phyloP scores from a whole-genome alignment of 2,329 filamentous ascomycete species.

The Exophiala spinifera region DNA sequence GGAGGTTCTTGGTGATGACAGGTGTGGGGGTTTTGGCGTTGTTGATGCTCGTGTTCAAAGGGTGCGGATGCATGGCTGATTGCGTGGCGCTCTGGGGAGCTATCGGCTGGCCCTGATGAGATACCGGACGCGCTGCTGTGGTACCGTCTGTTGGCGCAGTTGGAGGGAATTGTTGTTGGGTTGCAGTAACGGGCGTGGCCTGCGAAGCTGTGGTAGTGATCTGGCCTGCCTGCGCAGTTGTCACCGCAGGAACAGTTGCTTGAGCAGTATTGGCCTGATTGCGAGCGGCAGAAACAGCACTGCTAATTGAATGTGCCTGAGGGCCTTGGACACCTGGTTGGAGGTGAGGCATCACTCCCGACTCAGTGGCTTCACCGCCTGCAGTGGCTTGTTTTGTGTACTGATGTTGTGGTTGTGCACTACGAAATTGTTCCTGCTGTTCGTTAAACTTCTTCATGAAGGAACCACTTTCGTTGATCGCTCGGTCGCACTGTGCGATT shows the following conservation, averaged over 20 bases:
- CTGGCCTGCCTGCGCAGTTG: constrained; percentile 27
- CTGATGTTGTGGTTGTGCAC: constrained; percentile 29
- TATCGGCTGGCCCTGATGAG: constrained; percentile 36
- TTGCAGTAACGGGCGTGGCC: constrained; percentile 45
- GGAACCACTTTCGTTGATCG: constrained; percentile 40
- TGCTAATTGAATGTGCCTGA: constrained; percentile 47
- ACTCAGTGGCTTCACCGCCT: constrained; percentile 14
- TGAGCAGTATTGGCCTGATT: constrained; percentile 32
- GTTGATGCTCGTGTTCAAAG: constrained; percentile 41
- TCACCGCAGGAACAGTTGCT: constrained; percentile 34
- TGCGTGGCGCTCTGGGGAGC: constrained; percentile 28
- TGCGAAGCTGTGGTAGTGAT: constrained; percentile 31
- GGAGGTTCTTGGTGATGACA: constrained; percentile 78
- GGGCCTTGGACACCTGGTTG: constrained; percentile 26
- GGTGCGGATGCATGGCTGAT: constrained; percentile 39
- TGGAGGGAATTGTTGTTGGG: constrained; percentile 31
- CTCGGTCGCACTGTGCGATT: constrained; percentile 28
- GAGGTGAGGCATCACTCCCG: constrained; percentile 15
- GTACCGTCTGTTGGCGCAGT: constrained; percentile 8
- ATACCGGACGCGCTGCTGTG: constrained; percentile 18
- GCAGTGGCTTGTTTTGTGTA: constrained; percentile 26
- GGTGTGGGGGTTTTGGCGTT: constrained; percentile 60
- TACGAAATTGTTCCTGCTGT: constrained; percentile 46
- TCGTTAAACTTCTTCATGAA: constrained; percentile 49
- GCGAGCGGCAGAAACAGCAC: constrained; percentile 39